Evolutionary conservation across 2,329 filamentous ascomycete species (phyloP), one percentile per base, ranked within the genome.

Genomic region (Aspergillus unguis): DNA sequence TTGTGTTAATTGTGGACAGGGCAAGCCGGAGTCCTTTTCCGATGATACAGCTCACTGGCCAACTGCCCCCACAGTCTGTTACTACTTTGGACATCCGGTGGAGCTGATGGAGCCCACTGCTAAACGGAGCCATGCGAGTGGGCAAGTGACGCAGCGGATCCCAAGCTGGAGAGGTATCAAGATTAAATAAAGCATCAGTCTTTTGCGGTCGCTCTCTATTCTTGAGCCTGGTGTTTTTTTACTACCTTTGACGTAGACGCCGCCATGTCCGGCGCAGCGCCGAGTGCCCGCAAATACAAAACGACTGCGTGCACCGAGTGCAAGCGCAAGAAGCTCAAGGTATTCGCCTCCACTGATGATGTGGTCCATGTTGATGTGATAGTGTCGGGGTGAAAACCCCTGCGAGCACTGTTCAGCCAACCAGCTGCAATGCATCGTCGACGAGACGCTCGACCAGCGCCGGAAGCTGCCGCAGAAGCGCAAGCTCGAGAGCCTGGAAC

Each of bases 361-460:
- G 11, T 5, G 31, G 5, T 4, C 5, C 10, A 31, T 11, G 28
- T 26, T 29, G 9, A 27, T 23, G 35, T 10, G 43, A 26, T 51
- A 65, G 64, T 68, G 65, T 45, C 59, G 63, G 32, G 65, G 64
- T 2, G 62, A 58, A 33, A 57, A 62, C 3, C 65, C 65, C 7
- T 68, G 65, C 44, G 55, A 64, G 23, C 58, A 64, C 25, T 68
- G 65, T 42, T 47, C 58, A n/a, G 54, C 57, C 2, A 64, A 66
- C 37, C 57, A 60, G 27, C 56, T 64, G 41, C 57, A 61, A 37
- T 66, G 64, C 46, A 32, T 56, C 44, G 62, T 64, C 35, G 60
- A 66, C 44, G 62, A 62, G 50, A 58, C 61, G 52, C 57, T 61
- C 42, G 65, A 67, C 44, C 61, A 63, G 53, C 65, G 64, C 31